Conservation (phyloP, 73 alveolate species). For the Tetrahymena borealis region DNA sequence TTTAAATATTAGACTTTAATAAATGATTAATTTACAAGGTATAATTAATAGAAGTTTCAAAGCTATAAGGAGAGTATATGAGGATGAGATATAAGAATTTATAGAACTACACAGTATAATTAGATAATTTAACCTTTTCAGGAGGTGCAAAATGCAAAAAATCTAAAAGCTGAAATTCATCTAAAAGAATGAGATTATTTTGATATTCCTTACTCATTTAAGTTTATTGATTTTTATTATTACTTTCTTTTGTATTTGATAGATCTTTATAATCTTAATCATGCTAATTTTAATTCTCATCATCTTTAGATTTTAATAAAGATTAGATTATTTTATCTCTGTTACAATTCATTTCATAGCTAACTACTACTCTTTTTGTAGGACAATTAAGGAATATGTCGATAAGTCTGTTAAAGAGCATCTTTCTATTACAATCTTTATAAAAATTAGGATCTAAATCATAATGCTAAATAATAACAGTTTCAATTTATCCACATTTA, state of each 20-base stretch:
- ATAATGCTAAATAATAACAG: not conserved
- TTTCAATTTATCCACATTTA: not conserved
- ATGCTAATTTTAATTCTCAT: too few relatives aligned
- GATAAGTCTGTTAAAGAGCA: not conserved
- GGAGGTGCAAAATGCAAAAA: not conserved
- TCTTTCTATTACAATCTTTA: not conserved
- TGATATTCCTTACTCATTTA: not conserved
- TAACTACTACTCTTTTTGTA: too few relatives aligned
- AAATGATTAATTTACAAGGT: not conserved
- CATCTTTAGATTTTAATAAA: too few relatives aligned
- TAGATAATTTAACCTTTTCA: not conserved
- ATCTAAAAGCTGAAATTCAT: not conserved
- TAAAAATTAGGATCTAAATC: not conserved
- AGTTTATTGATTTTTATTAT: not conserved
- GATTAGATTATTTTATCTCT: too few relatives aligned
- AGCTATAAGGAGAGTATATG: not conserved
- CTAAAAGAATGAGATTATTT: not conserved
- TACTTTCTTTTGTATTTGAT: too few relatives aligned
- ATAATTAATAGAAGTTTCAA: not conserved
- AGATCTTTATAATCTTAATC: too few relatives aligned
- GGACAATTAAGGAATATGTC: not conserved
- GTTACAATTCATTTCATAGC: too few relatives aligned
- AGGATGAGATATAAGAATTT: not conserved
- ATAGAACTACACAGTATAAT: not conserved
- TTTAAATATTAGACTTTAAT: not conserved